Base-by-base conservation (phyloP, 1,139 yeast genomes). In the Debaryomyces subglobosus region DNA sequence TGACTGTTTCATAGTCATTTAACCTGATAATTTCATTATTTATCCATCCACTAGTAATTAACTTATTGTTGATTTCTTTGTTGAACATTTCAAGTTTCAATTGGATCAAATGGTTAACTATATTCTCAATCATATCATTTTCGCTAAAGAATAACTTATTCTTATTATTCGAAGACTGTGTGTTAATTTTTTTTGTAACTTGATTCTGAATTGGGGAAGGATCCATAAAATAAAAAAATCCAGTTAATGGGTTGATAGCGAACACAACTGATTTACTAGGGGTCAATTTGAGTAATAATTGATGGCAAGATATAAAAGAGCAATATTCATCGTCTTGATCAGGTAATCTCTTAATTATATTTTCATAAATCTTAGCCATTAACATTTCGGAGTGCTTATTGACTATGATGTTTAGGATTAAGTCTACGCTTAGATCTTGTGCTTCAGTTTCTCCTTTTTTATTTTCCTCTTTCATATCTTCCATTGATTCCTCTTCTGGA, bases 1-100 rank as follows among this genome's bases (percentile, higher is more conserved):
- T 71, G 12, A 48, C 48, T 9, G 64, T 60, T 54, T 75, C 79
- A 39, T 53, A 60, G 16, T 74, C 79, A 45, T 69, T 68, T 37
- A 86, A 59, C 49, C 69, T 74, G 30, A 85, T 77, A 18, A 83
- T 77, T 41, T 79, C 82, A 54, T 82, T 82, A 38, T 75, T 71
- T 16, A 84, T 76, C 92, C 92, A 86, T 39, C 84, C 88, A 0
- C 87, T 81, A 4, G 87, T 84, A 37, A 75, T 72, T 54, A 85
- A 71, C 67, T 81, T 78, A 42, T 78, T 77, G 36, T 77, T 70
- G 27, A 86, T 64, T 39, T 83, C 81, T 32, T 74, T 73, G 20
- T 77, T 72, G 49, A 80, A 79, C 23, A 81, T 79, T 44, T 82
- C 84, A 45, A 85, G 63, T 54, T 82, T 79, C 44, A 85, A 61